phyloP scores from a whole-genome alignment of 805 yeast species.

The Hanseniaspora nectarophila region DNA sequence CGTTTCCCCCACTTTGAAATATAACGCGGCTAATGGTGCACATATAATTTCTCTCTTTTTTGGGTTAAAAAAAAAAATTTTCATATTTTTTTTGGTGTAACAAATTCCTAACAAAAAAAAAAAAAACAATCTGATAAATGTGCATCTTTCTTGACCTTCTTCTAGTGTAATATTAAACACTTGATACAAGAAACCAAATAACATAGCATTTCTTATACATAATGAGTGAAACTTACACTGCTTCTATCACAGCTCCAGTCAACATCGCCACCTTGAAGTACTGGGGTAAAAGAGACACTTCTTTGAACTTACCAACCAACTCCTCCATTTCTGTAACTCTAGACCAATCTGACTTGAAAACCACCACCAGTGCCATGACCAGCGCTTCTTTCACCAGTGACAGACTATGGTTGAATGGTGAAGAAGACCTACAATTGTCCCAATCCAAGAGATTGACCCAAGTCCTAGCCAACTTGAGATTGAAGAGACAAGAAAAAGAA shows the following conservation, averaged over 20 bases:
- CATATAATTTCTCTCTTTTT: no score
- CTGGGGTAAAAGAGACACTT: slow-evolving; percentile 95
- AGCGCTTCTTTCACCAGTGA: slow-evolving; percentile 47
- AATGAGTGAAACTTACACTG: slow-evolving; percentile 45
- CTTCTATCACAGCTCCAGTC: slow-evolving; percentile 91
- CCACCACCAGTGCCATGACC: slow-evolving; percentile 80
- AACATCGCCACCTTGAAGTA: slow-evolving; percentile 94
- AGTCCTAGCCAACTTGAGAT: slow-evolving; percentile 65
- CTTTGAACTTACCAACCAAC: slow-evolving; percentile 86
- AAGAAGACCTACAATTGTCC: slow-evolving; percentile 47
- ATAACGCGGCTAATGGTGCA: no score
- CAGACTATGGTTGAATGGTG: slow-evolving; percentile 77
- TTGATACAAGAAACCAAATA: not conserved
- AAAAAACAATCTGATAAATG: no score
- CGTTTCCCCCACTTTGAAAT: no score
- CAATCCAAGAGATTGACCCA: slow-evolving; percentile 52
- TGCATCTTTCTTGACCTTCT: no score
- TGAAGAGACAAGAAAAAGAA: slow-evolving; percentile 54
- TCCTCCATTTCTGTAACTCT: slow-evolving; percentile 91
- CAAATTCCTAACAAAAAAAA: no score
- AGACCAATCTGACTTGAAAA: slow-evolving; percentile 79
- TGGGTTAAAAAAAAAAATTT: no score
- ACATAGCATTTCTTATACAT: not conserved
- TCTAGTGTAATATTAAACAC: no score
- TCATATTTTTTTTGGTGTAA: not conserved